Conservation (phyloP, 169 alveolate species). For the Plasmodium blacklocki region DNA sequence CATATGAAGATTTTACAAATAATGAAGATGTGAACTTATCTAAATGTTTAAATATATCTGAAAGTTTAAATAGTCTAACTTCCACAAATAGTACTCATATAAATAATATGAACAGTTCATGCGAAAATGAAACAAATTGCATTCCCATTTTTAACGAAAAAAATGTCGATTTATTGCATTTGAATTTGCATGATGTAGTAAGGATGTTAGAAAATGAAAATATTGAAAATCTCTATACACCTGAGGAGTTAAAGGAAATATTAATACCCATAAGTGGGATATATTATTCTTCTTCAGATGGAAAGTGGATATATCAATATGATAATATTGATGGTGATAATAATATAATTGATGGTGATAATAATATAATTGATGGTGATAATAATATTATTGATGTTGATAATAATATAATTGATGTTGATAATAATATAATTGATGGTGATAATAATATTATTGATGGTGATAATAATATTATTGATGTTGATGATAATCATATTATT, state of each 20-base stretch:
- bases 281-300: slow-evolving; percentile 36
- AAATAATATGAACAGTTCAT: neutral
- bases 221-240: slow-evolving; percentile 57
- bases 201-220: slow-evolving; percentile 52
- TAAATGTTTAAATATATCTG: too few relatives aligned
- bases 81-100: neutral
- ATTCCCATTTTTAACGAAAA: slow-evolving; percentile 9
- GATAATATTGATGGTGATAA: neutral
- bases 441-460: too few relatives aligned
- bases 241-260: slow-evolving; percentile 59
- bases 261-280: slow-evolving; percentile 33
- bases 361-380: too few relatives aligned
- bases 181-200: slow-evolving; percentile 51
- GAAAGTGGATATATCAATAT: slow-evolving; percentile 36
- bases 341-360: neutral
- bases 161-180: slow-evolving; percentile 4
- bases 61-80: too few relatives aligned
- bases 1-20: too few relatives aligned
- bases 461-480: too few relatives aligned
- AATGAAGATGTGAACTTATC: too few relatives aligned
- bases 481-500: too few relatives aligned
- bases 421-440: too few relatives aligned
- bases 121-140: neutral
- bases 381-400: too few relatives aligned
- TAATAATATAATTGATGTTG: too few relatives aligned